Evolutionary conservation across 306 rosid species (phyloP).

Genomic region (Begonia loranthoides): DNA sequence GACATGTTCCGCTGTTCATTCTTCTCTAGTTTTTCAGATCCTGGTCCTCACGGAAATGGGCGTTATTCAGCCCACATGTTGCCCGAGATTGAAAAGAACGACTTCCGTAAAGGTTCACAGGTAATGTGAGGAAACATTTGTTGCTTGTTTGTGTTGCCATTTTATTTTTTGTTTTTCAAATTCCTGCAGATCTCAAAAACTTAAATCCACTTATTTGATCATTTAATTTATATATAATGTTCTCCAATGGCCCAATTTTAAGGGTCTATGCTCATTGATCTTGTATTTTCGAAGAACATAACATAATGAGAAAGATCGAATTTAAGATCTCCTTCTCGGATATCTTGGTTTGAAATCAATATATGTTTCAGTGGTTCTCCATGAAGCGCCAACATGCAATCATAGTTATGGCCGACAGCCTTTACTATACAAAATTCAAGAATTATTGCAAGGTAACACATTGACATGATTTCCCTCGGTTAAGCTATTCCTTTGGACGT

Average conservation of each 20-base stretch:
- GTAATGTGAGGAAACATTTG: slow-evolving; percentile 18
- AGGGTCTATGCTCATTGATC: too few relatives aligned
- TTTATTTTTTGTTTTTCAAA: too few relatives aligned
- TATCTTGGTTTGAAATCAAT: not conserved
- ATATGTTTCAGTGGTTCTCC: slow-evolving; percentile 78
- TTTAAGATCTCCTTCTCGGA: too few relatives aligned
- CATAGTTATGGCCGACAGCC: slow-evolving; percentile 63
- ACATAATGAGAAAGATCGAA: too few relatives aligned
- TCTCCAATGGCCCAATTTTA: too few relatives aligned
- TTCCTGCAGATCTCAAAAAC: too few relatives aligned
- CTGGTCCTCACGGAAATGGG: slow-evolving; percentile 97
- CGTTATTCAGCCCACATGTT: slow-evolving; percentile 88
- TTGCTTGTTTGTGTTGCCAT: too few relatives aligned
- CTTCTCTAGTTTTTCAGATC: slow-evolving; percentile 74
- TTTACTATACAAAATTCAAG: slow-evolving; percentile 78
- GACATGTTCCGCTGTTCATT: not conserved
- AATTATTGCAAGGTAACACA: slow-evolving; percentile 73
- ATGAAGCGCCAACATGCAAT: slow-evolving; percentile 92
- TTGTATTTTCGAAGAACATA: too few relatives aligned
- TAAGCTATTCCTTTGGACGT: too few relatives aligned
- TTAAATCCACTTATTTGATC: too few relatives aligned
- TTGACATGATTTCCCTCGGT: not conserved
- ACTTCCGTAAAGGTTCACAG: slow-evolving; percentile 99
- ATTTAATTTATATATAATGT: too few relatives aligned
- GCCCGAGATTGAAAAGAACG: slow-evolving; percentile 84